A percentile compares a stretch with the other conserved stretches of the same genome.
Conservation (phyloP, 495 filamentous ascomycete species). For the Penicillium daleae region DNA sequence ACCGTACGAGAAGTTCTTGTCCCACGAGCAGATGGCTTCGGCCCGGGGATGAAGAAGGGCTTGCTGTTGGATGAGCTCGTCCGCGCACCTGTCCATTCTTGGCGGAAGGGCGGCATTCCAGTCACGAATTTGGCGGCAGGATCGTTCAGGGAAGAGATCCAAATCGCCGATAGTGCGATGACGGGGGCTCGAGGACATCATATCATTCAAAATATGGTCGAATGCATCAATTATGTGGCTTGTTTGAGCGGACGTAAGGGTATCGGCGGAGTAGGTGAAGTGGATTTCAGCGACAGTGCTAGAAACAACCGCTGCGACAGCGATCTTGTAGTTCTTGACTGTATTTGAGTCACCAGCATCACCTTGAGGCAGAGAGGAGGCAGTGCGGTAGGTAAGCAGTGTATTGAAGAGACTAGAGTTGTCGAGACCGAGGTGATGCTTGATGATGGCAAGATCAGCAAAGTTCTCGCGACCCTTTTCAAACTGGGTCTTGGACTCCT, state of each 20-base stretch:
- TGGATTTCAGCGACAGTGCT: slow-evolving; percentile 35
- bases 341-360: slow-evolving; percentile 6
- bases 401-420: slow-evolving; percentile 56
- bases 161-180: slow-evolving; percentile 38
- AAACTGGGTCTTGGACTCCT: slow-evolving; percentile 39
- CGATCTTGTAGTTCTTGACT: slow-evolving; percentile 56
- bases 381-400: slow-evolving; percentile 42
- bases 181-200: slow-evolving; percentile 36
- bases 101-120: slow-evolving; percentile 43
- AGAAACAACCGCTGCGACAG: slow-evolving; percentile 59
- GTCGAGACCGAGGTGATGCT: slow-evolving; percentile 41
- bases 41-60: slow-evolving; percentile 33
- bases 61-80: slow-evolving; percentile 52
- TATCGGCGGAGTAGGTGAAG: slow-evolving; percentile 45
- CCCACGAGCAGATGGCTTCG: slow-evolving; percentile 52
- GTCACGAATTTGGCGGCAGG: slow-evolving; percentile 35
- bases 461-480: slow-evolving; percentile 41
- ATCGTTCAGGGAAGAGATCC: slow-evolving; percentile 36
- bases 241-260: slow-evolving; percentile 39
- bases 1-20: slow-evolving; percentile 51
- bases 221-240: slow-evolving; percentile 45
- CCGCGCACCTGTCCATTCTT: slow-evolving; percentile 46
- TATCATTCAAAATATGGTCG: slow-evolving; percentile 39
- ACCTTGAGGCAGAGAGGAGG: slow-evolving; percentile 16
- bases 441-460: slow-evolving; percentile 43